Percentiles rank a stretch among this genome's conserved stretches.
Evolutionary conservation across 1,284 basidiomycete genomes (phyloP).

Genomic region (Trichosporon sp.): DNA sequence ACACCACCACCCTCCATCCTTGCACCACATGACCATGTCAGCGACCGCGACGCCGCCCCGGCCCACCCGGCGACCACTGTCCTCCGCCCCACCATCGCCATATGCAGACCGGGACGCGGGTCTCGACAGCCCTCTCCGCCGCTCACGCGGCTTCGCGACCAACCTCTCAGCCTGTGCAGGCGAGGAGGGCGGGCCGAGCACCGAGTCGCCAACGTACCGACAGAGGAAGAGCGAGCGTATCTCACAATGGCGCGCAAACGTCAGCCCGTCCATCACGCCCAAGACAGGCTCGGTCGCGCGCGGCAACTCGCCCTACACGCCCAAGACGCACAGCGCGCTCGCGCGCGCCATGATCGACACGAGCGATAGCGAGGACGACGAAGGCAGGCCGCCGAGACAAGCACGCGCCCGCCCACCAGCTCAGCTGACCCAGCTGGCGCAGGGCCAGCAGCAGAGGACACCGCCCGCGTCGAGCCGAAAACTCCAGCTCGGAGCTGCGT

Average conservation of each 20-base stretch:
- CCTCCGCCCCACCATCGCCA: not conserved
- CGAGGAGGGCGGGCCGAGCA: not conserved
- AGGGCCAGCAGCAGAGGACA: not conserved
- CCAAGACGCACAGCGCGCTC: not conserved
- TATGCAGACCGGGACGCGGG: not conserved
- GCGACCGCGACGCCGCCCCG: not conserved
- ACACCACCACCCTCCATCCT: no score
- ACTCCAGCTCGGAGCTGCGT: not conserved
- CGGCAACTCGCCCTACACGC: not conserved
- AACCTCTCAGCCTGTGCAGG: not conserved
- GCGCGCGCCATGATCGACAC: not conserved
- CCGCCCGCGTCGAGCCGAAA: not conserved
- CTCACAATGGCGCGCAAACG: not conserved
- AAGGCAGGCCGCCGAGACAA: not conserved
- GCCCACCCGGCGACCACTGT: not conserved
- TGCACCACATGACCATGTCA: no score
- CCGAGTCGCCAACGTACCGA: not conserved
- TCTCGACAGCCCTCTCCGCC: not conserved
- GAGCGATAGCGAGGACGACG: not conserved
- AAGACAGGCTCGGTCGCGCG: not conserved
- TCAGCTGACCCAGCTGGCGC: no score
- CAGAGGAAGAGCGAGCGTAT: not conserved
- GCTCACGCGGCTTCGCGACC: not conserved
- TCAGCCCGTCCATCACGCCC: not conserved
- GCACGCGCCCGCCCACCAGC: not conserved